These are phyloP conservation scores for Fusarium annulatum DNA, from an alignment of 2,329 filamentous ascomycete genomes.

Conservation along the genomic window DNA sequence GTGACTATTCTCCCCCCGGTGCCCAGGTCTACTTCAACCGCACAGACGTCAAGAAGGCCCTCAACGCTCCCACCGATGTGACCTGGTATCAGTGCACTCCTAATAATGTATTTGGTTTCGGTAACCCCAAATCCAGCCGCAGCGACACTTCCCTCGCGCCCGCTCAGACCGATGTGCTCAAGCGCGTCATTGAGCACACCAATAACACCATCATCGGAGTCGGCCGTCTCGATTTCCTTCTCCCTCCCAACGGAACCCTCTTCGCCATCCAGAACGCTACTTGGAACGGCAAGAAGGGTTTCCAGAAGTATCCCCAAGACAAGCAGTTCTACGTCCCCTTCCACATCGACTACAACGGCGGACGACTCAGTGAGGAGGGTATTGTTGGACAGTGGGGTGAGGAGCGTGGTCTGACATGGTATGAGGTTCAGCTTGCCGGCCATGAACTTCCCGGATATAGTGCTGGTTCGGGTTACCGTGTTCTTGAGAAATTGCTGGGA, in stretches of 20 bases:
- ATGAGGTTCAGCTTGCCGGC: constrained; percentile 72
- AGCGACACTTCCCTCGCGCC: constrained; percentile 33
- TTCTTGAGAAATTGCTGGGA: constrained; percentile 44
- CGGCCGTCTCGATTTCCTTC: constrained; percentile 66
- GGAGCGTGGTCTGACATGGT: constrained; percentile 80
- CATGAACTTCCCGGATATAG: constrained; percentile 57
- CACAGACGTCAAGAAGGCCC: constrained; percentile 73
- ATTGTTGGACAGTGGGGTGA: constrained; percentile 76
- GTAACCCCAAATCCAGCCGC: constrained; percentile 27
- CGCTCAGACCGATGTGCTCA: constrained; percentile 38
- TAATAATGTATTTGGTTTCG: constrained; percentile 42
- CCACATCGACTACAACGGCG: constrained; percentile 54
- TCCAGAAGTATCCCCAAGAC: constrained; percentile 59
- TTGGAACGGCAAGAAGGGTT: constrained; percentile 77
- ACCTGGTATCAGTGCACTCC: constrained; percentile 45
- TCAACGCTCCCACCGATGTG: constrained; percentile 66
- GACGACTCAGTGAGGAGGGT: constrained; percentile 68
- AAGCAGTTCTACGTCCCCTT: constrained; percentile 77
- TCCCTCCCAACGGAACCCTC: constrained; percentile 76
- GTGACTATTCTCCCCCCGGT: constrained; percentile 71
- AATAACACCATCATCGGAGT: constrained; percentile 49
- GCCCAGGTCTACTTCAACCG: constrained; percentile 77
- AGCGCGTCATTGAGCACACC: constrained; percentile 46
- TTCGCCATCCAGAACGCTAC: constrained; percentile 83
- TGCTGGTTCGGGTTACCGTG: constrained; percentile 44